phyloP scores from a whole-genome alignment of 2,329 filamentous ascomycete species.

The Amylocarpus encephaloides region DNA sequence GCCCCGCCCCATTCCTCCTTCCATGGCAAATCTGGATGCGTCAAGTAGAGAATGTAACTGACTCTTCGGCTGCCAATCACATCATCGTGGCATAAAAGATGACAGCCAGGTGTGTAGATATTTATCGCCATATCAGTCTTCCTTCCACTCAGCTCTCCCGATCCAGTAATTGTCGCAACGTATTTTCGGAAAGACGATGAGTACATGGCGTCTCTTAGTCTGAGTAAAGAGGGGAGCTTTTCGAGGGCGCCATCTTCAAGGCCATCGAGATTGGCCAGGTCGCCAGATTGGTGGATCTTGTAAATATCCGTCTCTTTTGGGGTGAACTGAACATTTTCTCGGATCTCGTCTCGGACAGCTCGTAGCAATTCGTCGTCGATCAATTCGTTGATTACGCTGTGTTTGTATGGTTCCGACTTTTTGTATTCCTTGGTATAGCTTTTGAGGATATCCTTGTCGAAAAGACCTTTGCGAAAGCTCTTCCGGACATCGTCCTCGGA shows the following conservation, averaged over 20 bases:
- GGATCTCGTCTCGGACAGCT: conserved; percentile 80
- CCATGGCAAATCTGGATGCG: conserved; percentile 87
- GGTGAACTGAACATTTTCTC: conserved; percentile 86
- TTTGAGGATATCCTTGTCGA: conserved; percentile 51
- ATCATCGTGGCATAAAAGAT: conserved; percentile 94
- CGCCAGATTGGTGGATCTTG: conserved; percentile 97
- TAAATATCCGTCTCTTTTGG: conserved; percentile 99
- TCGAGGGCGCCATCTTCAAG: conserved; percentile 79
- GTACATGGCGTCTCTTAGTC: conserved; percentile 91
- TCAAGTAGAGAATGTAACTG: conserved; percentile 95
- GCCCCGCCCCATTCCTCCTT: conserved; percentile 89
- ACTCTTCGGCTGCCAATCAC: conserved; percentile 95
- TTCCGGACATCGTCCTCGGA: conserved; percentile 29
- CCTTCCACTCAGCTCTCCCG: conserved; percentile 78
- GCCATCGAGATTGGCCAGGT: conserved; percentile 93
- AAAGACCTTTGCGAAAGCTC: conserved; percentile 60
- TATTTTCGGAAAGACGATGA: conserved; percentile 84
- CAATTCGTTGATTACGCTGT: conserved; percentile 78
- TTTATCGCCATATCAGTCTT: conserved; percentile 99
- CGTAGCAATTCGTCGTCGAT: conserved; percentile 79
- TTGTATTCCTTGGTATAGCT: conserved; percentile 58
- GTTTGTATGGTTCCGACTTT: conserved; percentile 70
- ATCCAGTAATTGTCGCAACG: conserved; percentile 76
- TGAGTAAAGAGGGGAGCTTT: conserved; percentile 82
- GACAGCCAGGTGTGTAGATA: conserved; percentile 93